Evolutionary conservation across 2,329 filamentous ascomycete genomes (phyloP).

Genomic region (Talaromyces rugulosus): DNA sequence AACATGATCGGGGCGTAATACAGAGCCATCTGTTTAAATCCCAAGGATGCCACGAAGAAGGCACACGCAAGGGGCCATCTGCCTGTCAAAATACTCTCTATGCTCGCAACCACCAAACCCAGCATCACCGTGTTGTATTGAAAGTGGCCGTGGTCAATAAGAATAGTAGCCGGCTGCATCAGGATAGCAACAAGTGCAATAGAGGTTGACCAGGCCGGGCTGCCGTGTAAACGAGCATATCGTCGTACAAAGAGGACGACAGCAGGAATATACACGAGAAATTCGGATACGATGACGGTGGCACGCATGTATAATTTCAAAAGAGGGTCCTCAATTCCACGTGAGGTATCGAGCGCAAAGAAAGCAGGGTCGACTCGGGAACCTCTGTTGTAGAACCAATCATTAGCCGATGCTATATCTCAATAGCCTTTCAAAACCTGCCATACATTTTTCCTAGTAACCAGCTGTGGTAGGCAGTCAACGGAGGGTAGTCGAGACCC

Average conservation of each 20-base stretch:
- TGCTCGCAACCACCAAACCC: conserved; percentile 76
- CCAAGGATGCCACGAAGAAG: conserved; percentile 90
- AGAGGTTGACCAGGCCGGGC: conserved; percentile 76
- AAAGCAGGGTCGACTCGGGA: conserved; percentile 72
- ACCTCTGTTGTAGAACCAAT: conserved; percentile 49
- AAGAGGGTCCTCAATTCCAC: conserved; percentile 70
- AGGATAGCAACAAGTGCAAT: conserved; percentile 85
- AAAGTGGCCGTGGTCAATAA: conserved; percentile 94
- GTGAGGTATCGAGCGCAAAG: conserved; percentile 81
- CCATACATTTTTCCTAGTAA: conserved; percentile 73
- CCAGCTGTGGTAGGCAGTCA: conserved; percentile 99
- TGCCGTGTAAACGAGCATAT: conserved; percentile 69
- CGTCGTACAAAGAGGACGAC: conserved; percentile 79
- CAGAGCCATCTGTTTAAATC: conserved; percentile 98
- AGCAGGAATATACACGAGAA: conserved; percentile 82
- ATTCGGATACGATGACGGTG: conserved; percentile 86
- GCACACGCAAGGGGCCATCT: conserved; percentile 83
- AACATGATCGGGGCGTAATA: conserved; percentile 96
- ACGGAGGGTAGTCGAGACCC: conserved; percentile 94
- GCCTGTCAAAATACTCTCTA: conserved; percentile 84
- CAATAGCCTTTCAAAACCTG: conserved; percentile 3
- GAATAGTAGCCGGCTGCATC: conserved; percentile 83
- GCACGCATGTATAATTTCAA: conserved; percentile 96
- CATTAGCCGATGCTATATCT: conserved; percentile 14
- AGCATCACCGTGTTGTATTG: conserved; percentile 99